Base-by-base conservation (phyloP, 805 yeast genomes). In the Ogataea minuta region DNA sequence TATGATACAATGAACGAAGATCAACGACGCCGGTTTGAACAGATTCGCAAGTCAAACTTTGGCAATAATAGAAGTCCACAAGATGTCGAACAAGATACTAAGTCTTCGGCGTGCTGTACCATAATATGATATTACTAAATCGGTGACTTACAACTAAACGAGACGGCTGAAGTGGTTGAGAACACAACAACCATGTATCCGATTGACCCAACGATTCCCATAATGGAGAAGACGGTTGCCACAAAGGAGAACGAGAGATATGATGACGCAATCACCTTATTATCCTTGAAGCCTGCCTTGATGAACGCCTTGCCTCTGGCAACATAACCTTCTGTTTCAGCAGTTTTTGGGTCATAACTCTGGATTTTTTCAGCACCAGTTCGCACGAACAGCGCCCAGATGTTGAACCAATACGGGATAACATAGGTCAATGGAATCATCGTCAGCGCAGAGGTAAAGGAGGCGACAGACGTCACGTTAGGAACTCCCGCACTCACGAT, bases 101-200 rank as follows among this genome's bases (percentile, higher is more conserved):
- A 12, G 2, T 6, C 10, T n/a, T 23, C 30, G 27, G 28, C 34
- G 8, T 39, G 37, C 20, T 33, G 42, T 33, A 32, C 13, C 16
- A 39, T 32, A 27, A 20, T 28, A 11, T 39, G 26, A 31, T 26
- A 23, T n/a, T 11, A 5, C 29, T 26, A 39, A 17, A 55, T 50
- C 26, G 62, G 62, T 7, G 60, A 55, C 9, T 34, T 30, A 38
- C 63, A 60, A 28, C 59, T 50, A 36, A 60, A 60, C 3, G 62
- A 49, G 11, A 49, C 45, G 2, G 61, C 52, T 10, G 44, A 28
- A 15, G 59, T 50, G 12, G 36, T 30, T 2, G 37, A 37, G 36
- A 54, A 57, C 8, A 60, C 45, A 9, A 34, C 40, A 14, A 44
- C 49, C 34, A 60, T 52, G 20, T 52, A 44, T 24, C 42, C 49